A percentile compares a stretch with the other conserved stretches of the same genome.
These are phyloP conservation scores for Neurospora sp. DNA, from an alignment of 495 filamentous ascomycete genomes.

Conservation along the genomic window DNA sequence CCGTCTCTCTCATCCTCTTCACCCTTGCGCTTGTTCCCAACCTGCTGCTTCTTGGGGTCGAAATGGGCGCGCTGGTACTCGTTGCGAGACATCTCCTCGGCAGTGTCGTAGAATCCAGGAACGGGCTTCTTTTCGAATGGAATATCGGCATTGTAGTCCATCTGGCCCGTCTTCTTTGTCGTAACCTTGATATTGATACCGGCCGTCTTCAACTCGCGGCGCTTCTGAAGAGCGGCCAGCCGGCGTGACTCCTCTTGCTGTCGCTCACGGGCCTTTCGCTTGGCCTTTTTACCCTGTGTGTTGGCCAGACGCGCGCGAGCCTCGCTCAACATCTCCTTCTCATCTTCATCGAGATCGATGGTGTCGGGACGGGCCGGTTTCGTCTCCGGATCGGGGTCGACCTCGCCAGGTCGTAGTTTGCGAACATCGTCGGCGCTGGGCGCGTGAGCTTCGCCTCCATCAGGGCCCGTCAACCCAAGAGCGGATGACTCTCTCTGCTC, in stretches of 20 bases:
- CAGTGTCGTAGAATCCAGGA: conserved; percentile 88
- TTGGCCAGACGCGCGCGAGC: conserved; percentile 93
- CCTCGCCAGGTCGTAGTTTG: conserved; percentile 78
- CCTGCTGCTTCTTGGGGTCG: conserved; percentile 87
- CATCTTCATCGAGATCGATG: conserved; percentile 95
- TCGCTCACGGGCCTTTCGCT: conserved; percentile 90
- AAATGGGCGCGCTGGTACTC: conserved; percentile 82
- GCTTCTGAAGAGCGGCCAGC: conserved; percentile 84
- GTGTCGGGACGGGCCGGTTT: conserved; percentile 96
- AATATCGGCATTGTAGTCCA: conserved; percentile 99
- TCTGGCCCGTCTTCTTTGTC: conserved; percentile 87
- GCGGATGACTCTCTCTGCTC: conserved; percentile 77
- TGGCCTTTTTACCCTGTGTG: conserved; percentile 97
- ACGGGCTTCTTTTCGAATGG: conserved; percentile 91
- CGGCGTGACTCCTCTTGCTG: conserved; percentile 91
- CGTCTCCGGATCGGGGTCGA: conserved; percentile 92
- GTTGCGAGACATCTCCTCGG: conserved; percentile 67
- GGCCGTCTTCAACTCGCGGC: conserved; percentile 90
- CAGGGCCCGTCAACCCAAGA: conserved; percentile 76
- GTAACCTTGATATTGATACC: conserved; percentile 96
- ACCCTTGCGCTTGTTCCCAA: conserved; percentile 91
- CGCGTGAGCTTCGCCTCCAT: conserved; percentile 76
- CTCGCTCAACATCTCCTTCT: conserved; percentile 98
- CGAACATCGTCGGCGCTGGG: conserved; percentile 92
- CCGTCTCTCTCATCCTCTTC: conserved; percentile 74